phyloP scores from a whole-genome alignment of 2,329 filamentous ascomycete species.

The Raffaelea ambrosiae region DNA sequence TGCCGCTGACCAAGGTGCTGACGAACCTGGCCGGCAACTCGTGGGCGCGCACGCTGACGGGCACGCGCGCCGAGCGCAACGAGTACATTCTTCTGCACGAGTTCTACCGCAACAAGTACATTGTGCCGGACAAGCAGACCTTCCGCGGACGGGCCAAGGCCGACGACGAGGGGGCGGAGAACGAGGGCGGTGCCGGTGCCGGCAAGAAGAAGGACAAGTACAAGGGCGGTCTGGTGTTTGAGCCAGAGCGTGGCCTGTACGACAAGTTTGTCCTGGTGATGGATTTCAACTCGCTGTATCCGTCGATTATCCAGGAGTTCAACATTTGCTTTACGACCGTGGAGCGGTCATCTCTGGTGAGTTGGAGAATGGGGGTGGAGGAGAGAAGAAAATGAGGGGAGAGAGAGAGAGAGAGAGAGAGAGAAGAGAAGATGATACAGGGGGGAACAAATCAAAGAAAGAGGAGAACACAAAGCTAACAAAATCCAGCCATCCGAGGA shows the following conservation, averaged over 20 bases:
- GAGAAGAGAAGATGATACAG: too few relatives aligned
- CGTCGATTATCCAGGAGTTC: conserved; percentile 97
- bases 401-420: too few relatives aligned
- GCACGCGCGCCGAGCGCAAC: conserved; percentile 93
- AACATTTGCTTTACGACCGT: conserved; percentile 99
- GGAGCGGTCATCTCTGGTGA: conserved; percentile 63
- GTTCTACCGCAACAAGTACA: conserved; percentile 94
- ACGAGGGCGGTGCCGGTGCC: conserved; percentile 39
- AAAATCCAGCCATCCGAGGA: conserved; percentile 51
- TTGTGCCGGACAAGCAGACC: conserved; percentile 89
- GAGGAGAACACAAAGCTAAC: conserved; percentile 20
- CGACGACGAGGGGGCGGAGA: conserved; percentile 67
- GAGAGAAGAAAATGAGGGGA: too few relatives aligned
- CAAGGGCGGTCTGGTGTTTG: conserved; percentile 96
- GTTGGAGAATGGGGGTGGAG: conserved; percentile 19
- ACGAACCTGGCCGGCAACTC: conserved; percentile 97
- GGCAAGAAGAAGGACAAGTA: conserved; percentile 98
- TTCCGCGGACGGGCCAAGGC: conserved; percentile 66
- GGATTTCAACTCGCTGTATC: conserved; percentile 99
- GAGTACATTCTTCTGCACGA: conserved; percentile 98
- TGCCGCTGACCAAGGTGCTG: conserved; percentile 87
- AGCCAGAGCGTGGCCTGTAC: conserved; percentile 94
- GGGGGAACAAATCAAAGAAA: too few relatives aligned
- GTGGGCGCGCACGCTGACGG: conserved; percentile 91
- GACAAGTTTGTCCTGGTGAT: conserved; percentile 98